Percentiles rank a stretch among this genome's conserved stretches.
phyloP scores from a whole-genome alignment of 2,329 filamentous ascomycete genomes.

The Penicillium decumbens region DNA sequence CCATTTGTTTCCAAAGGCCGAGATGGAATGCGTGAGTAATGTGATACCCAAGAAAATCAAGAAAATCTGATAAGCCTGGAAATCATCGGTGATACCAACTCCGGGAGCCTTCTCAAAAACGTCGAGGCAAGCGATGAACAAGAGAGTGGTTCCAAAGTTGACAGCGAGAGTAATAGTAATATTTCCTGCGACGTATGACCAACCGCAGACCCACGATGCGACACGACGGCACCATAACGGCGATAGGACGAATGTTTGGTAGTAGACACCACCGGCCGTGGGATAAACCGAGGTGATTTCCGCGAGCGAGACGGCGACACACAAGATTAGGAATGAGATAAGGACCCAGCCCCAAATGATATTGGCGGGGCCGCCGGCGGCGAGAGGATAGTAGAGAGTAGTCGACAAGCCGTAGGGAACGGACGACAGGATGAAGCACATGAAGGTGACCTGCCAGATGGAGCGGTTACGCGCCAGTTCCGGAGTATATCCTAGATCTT shows the following conservation, averaged over 20 bases:
- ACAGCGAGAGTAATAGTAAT: constrained; percentile 69
- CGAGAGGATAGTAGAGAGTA: constrained; percentile 61
- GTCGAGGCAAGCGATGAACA: constrained; percentile 52
- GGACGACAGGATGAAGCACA: constrained; percentile 63
- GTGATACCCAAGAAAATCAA: constrained; percentile 66
- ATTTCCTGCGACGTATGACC: constrained; percentile 70
- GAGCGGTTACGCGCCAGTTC: constrained; percentile 60
- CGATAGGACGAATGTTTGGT: constrained; percentile 62
- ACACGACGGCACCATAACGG: constrained; percentile 61
- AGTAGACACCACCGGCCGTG: constrained; percentile 64
- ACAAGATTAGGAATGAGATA: constrained; percentile 56
- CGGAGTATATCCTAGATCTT: constrained; percentile 57
- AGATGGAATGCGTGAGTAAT: constrained; percentile 51
- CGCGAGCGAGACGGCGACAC: constrained; percentile 60
- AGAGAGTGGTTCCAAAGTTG: constrained; percentile 61
- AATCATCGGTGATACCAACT: constrained; percentile 37
- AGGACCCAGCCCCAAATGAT: constrained; percentile 64
- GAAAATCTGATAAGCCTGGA: constrained; percentile 59
- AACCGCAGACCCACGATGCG: constrained; percentile 63
- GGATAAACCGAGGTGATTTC: constrained; percentile 65
- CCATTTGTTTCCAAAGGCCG: constrained; percentile 49
- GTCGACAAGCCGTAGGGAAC: constrained; percentile 63
- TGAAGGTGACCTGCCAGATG: constrained; percentile 21
- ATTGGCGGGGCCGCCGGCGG: constrained; percentile 63
- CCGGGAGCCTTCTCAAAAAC: constrained; percentile 48